A percentile compares a stretch with the other conserved stretches of the same genome.
Evolutionary conservation across 495 filamentous ascomycete species (phyloP).

Genomic region (Daldinia decipiens): DNA sequence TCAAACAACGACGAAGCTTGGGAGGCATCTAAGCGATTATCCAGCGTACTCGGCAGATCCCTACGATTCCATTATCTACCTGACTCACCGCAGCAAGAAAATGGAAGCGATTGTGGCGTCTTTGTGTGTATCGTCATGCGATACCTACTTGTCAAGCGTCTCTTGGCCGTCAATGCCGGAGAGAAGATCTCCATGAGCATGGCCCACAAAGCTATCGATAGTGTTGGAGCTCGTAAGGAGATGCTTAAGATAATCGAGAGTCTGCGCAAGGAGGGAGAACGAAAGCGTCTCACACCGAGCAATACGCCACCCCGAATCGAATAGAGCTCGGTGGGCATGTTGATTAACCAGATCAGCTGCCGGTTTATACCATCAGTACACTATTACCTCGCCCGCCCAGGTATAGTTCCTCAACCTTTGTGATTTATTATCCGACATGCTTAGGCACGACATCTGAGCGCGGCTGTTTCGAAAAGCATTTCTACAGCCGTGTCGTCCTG

Average conservation of each 20-base stretch:
- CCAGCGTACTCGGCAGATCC: slow-evolving; percentile 67
- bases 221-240: slow-evolving; percentile 77
- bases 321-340: slow-evolving; percentile 18
- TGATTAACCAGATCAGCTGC: neutral
- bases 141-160: slow-evolving; percentile 80
- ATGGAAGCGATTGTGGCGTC: slow-evolving; percentile 92
- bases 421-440: neutral
- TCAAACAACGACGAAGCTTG: slow-evolving; percentile 79
- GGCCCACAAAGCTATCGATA: slow-evolving; percentile 81
- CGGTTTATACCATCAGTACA: neutral
- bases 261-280: slow-evolving; percentile 82
- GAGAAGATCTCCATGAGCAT: slow-evolving; percentile 96
- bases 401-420: neutral
- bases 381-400: neutral
- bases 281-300: slow-evolving; percentile 61
- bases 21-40: slow-evolving; percentile 69
- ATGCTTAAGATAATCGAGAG: slow-evolving; percentile 88
- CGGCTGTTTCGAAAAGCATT: neutral
- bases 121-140: slow-evolving; percentile 96
- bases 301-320: slow-evolving; percentile 48
- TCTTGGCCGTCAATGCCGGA: slow-evolving; percentile 78
- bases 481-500: neutral
- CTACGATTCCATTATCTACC: slow-evolving; percentile 79
- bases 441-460: neutral
- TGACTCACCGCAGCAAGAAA: slow-evolving; percentile 91